Conservation (phyloP, 495 filamentous ascomycete species). For the Neurospora cerealis region DNA sequence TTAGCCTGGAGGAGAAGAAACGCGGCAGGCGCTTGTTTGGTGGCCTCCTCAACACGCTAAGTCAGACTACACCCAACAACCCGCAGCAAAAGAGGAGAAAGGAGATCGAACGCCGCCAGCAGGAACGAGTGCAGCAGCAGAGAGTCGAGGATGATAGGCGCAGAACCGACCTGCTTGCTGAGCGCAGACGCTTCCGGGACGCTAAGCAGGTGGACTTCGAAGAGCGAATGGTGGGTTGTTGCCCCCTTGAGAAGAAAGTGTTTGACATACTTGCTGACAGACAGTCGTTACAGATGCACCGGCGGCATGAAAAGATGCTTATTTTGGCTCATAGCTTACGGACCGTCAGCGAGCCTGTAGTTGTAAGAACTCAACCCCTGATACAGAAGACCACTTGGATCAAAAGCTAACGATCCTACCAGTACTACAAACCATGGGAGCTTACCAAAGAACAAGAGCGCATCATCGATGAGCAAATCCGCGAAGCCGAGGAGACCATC, state of each 20-base stretch:
- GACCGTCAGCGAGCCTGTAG: conserved; percentile 61
- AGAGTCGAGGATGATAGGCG: conserved; percentile 56
- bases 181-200: conserved; percentile 47
- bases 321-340: conserved; percentile 64
- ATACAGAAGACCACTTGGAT: background rate
- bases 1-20: conserved; percentile 67
- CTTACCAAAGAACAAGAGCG: conserved; percentile 44
- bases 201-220: conserved; percentile 70
- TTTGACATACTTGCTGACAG: background rate
- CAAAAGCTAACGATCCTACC: conserved; percentile 15
- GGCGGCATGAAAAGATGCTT: conserved; percentile 62
- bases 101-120: conserved; percentile 85
- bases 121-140: conserved; percentile 70
- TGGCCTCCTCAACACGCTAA: conserved; percentile 76
- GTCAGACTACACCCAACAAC: conserved; percentile 56
- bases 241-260: background rate
- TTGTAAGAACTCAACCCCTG: conserved; percentile 46
- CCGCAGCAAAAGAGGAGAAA: conserved; percentile 60
- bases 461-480: conserved; percentile 36
- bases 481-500: conserved; percentile 34
- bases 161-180: conserved; percentile 50
- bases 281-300: conserved; percentile 55
- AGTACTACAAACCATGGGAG: conserved; percentile 92
- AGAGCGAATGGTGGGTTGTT: conserved; percentile 56
- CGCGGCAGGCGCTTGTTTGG: conserved; percentile 87